A percentile compares a stretch with the other conserved stretches of the same genome.
Conservation (phyloP, 2,329 filamentous ascomycete species). For the Cercospora sojina region DNA sequence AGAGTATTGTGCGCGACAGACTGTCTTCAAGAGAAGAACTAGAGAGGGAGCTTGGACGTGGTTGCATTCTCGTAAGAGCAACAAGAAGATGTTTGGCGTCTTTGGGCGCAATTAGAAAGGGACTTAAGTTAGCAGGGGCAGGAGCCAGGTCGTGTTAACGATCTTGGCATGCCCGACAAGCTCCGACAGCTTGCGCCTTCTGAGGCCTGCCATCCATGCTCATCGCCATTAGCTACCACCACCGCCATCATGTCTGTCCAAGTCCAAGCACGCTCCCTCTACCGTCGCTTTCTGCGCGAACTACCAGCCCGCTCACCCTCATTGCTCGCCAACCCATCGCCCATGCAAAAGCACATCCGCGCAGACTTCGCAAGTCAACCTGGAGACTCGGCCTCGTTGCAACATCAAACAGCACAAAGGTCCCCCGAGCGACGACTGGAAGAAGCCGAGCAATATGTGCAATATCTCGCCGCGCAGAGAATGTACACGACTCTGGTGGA, state of each 20-base stretch:
- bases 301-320: conserved; percentile 67
- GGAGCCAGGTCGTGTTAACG: neutral
- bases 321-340: conserved; percentile 58
- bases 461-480: conserved; percentile 82
- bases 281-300: conserved; percentile 85
- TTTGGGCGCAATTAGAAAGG: no score
- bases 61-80: no score
- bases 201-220: neutral
- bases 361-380: conserved; percentile 51
- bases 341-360: conserved; percentile 69
- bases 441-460: conserved; percentile 74
- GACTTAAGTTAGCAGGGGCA: neutral
- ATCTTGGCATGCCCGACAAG: neutral
- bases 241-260: conserved; percentile 35
- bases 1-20: no score
- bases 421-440: conserved; percentile 37
- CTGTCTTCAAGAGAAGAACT: no score
- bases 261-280: conserved; percentile 68
- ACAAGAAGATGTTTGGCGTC: no score
- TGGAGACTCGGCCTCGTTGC: conserved; percentile 38
- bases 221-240: neutral
- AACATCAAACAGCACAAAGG: conserved; percentile 28
- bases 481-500: conserved; percentile 79
- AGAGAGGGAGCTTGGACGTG: no score
- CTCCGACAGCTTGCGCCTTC: neutral